phyloP scores from a whole-genome alignment of 2,329 filamentous ascomycete genomes.

The Pezizomycotina sp. region DNA sequence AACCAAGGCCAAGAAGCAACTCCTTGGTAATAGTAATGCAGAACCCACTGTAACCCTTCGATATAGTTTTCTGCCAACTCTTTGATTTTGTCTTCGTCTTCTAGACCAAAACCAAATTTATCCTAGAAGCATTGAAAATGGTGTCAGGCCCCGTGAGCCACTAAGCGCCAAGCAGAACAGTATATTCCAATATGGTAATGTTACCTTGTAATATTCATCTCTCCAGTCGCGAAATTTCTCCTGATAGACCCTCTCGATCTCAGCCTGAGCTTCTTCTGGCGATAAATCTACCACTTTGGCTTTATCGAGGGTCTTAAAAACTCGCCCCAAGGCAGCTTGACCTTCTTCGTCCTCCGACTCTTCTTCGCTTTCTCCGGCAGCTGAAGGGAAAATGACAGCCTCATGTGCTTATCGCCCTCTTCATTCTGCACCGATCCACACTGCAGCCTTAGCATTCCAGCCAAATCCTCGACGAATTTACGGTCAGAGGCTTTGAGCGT shows the following conservation, averaged over 20 bases:
- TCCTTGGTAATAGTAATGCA: constrained; percentile 94
- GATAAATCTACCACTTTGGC: constrained; percentile 69
- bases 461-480: constrained; percentile 80
- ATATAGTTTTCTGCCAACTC: constrained; percentile 91
- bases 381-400: constrained; percentile 41
- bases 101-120: constrained; percentile 79
- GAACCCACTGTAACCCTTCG: constrained; percentile 90
- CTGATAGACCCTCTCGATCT: constrained; percentile 73
- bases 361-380: constrained; percentile 42
- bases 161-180: not conserved
- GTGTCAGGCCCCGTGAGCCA: not conserved
- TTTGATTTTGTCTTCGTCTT: constrained; percentile 63
- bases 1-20: constrained; percentile 99
- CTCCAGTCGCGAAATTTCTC: constrained; percentile 87
- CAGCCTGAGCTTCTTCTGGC: constrained; percentile 58
- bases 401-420: constrained; percentile 48
- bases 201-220: constrained; percentile 62
- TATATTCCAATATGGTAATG: not conserved
- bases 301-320: constrained; percentile 80
- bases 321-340: constrained; percentile 62
- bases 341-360: constrained; percentile 64
- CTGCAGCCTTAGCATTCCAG: constrained; percentile 48
- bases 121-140: constrained; percentile 28
- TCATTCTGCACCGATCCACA: constrained; percentile 50
- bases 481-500: constrained; percentile 67